Evolutionary conservation across 1,139 yeast genomes (phyloP).

Genomic region (Groenewaldozyma auringiensis): DNA sequence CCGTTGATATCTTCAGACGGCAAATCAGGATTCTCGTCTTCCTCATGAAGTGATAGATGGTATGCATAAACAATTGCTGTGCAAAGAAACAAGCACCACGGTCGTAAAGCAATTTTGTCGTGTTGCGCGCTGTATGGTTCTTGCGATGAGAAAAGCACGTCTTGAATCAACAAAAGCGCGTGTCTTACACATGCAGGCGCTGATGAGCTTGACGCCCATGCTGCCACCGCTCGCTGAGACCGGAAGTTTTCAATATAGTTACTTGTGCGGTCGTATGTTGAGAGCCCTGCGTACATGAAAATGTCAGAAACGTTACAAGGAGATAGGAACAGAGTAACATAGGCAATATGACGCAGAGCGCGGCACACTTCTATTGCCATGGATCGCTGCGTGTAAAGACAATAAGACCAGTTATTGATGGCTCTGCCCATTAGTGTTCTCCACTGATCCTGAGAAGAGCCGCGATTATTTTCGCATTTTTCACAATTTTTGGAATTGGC

Average conservation of each 20-base stretch:
- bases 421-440: constrained; percentile 17
- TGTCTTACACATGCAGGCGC: constrained; percentile 13
- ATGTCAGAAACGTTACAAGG: constrained; percentile 17
- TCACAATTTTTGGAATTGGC: constrained; percentile 5
- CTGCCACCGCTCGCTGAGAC: constrained; percentile 17
- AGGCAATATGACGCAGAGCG: constrained; percentile 20
- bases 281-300: constrained; percentile 12
- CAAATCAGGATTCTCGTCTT: constrained; percentile 2
- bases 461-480: background rate
- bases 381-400: constrained; percentile 10
- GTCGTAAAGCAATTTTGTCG: constrained; percentile 18
- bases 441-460: constrained; percentile 15
- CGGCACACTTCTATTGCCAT: constrained; percentile 17
- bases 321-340: constrained; percentile 20
- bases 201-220: constrained; percentile 17
- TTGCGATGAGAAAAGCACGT: constrained; percentile 10
- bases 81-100: constrained; percentile 18
- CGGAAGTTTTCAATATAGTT: constrained; percentile 17
- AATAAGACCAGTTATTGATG: constrained; percentile 21
- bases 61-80: constrained; percentile 16
- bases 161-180: constrained; percentile 16
- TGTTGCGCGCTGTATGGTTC: constrained; percentile 10
- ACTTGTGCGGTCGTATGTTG: constrained; percentile 18
- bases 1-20: constrained; percentile 2
- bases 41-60: constrained; percentile 7